phyloP scores from a whole-genome alignment of 495 filamentous ascomycete species.

The Annulohypoxylon bovei region DNA sequence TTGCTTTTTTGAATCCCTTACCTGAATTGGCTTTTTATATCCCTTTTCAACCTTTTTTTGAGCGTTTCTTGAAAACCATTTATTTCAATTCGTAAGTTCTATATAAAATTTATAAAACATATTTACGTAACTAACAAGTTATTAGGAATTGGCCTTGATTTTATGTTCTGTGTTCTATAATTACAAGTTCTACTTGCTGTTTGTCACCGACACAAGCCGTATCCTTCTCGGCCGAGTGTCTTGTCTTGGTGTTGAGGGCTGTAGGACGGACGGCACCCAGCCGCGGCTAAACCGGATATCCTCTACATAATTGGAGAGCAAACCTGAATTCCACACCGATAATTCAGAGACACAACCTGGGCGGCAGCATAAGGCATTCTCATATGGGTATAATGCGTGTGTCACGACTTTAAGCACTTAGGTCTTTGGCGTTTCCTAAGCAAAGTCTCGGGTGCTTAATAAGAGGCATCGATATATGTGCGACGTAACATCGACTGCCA shows the following conservation, averaged over 20 bases:
- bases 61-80: not conserved
- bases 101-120: not conserved
- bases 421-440: not conserved
- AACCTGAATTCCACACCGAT: not conserved
- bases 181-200: not conserved
- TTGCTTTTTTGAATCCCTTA: not conserved
- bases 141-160: not conserved
- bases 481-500: not conserved
- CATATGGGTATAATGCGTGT: not conserved
- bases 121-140: not conserved
- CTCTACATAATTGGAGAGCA: not conserved
- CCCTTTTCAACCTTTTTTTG: not conserved
- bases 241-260: conserved; percentile 3
- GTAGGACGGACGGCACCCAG: not conserved
- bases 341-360: not conserved
- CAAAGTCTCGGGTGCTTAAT: conserved; percentile 2
- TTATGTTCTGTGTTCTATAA: not conserved
- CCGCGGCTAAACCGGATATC: conserved; percentile 27
- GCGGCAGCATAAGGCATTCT: not conserved
- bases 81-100: not conserved
- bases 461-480: not conserved
- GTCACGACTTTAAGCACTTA: not conserved
- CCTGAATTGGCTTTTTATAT: not conserved
- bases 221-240: conserved; percentile 2
- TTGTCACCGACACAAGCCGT: not conserved